A percentile compares a stretch with the other conserved stretches of the same genome.
Evolutionary conservation across 805 yeast species (phyloP).

Genomic region (Sugiyamaella smithiae): DNA sequence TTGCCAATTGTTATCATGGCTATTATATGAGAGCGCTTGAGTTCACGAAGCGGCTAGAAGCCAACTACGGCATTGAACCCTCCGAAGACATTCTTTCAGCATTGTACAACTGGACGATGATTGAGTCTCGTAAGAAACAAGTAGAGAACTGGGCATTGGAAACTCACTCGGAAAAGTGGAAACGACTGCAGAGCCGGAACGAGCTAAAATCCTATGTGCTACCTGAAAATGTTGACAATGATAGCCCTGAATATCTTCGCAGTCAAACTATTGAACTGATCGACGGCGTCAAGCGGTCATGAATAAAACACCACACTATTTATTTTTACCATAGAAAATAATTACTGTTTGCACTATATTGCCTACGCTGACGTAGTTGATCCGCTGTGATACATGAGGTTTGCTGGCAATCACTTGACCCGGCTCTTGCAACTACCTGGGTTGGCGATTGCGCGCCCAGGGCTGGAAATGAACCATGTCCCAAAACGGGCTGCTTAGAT

Average conservation of each 20-base stretch:
- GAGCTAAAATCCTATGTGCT: constrained; percentile 30
- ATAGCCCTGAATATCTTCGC: constrained; percentile 28
- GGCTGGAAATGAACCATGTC: too few relatives aligned
- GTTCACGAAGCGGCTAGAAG: constrained; percentile 47
- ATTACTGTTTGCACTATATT: too few relatives aligned
- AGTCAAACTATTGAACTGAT: constrained; percentile 25
- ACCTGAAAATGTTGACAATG: constrained; percentile 34
- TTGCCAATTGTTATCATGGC: constrained; percentile 70
- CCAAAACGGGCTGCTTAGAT: too few relatives aligned
- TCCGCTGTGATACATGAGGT: too few relatives aligned
- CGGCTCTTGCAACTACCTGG: too few relatives aligned
- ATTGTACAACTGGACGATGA: constrained; percentile 45
- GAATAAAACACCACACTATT: too few relatives aligned
- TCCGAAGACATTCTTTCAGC: constrained; percentile 29
- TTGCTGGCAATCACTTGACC: too few relatives aligned
- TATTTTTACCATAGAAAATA: too few relatives aligned
- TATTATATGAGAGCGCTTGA: constrained; percentile 53
- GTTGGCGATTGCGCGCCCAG: too few relatives aligned
- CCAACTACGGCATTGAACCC: constrained; percentile 30
- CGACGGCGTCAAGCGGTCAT: too few relatives aligned
- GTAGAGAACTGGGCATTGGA: constrained; percentile 42
- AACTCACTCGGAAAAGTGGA: constrained; percentile 40
- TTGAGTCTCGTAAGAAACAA: constrained; percentile 35
- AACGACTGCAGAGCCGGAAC: constrained; percentile 32
- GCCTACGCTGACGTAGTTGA: too few relatives aligned